Conservation (phyloP, 2,329 filamentous ascomycete species). For the Calonectria multiphialidica region DNA sequence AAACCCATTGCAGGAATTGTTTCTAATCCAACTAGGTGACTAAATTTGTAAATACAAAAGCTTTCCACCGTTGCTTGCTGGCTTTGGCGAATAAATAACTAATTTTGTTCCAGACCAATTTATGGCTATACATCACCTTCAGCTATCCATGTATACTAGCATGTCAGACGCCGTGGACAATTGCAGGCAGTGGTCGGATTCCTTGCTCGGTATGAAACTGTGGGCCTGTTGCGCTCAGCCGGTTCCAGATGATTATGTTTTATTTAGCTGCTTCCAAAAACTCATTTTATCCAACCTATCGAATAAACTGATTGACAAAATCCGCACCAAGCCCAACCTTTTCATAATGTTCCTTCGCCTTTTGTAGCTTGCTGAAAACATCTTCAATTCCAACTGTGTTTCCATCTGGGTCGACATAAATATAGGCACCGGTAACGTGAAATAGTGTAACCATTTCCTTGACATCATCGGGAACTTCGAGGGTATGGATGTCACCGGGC, state of each 20-base stretch:
- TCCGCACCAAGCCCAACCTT: conserved; percentile 44
- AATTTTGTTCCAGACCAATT: too few relatives aligned
- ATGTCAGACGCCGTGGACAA: too few relatives aligned
- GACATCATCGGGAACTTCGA: conserved; percentile 49
- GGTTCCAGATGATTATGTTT: not conserved
- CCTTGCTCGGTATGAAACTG: too few relatives aligned
- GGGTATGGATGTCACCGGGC: conserved; percentile 50
- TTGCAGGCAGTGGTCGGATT: too few relatives aligned
- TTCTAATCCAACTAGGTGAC: too few relatives aligned
- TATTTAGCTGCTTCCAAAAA: not conserved
- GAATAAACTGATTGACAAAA: conserved; percentile 44
- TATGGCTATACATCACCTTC: too few relatives aligned
- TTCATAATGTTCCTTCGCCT: conserved; percentile 48
- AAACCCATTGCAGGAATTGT: too few relatives aligned
- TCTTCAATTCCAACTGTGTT: conserved; percentile 47
- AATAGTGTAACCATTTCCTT: conserved; percentile 50
- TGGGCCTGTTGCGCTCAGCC: too few relatives aligned
- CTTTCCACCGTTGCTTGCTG: too few relatives aligned
- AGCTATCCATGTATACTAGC: too few relatives aligned
- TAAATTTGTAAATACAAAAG: too few relatives aligned
- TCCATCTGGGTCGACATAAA: conserved; percentile 49
- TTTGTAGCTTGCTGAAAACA: conserved; percentile 48
- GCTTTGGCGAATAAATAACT: too few relatives aligned
- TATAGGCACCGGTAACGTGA: conserved; percentile 50
- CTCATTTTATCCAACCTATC: not conserved